A percentile compares a stretch with the other conserved stretches of the same genome.
Conservation (phyloP, 2,329 filamentous ascomycete species). For the Aaosphaeria pasadenensis region DNA sequence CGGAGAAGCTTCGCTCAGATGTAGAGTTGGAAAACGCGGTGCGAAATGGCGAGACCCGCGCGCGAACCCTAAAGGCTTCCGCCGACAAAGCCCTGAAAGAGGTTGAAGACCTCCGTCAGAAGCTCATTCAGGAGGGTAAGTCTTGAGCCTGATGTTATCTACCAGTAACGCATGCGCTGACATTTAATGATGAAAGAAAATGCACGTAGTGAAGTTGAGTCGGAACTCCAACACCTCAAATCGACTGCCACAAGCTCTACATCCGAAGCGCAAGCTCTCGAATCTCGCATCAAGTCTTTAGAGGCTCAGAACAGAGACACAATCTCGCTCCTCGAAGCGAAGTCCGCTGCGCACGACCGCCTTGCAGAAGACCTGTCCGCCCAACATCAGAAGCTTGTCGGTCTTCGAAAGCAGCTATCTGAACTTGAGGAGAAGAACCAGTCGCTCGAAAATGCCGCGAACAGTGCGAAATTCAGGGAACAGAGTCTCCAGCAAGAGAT, state of each 20-base stretch:
- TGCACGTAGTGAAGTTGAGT: conserved; percentile 70
- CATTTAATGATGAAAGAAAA: conserved; percentile 59
- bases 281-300: conserved; percentile 78
- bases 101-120: conserved; percentile 74
- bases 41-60: conserved; percentile 76
- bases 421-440: conserved; percentile 81
- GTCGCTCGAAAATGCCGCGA: conserved; percentile 73
- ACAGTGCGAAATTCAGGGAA: conserved; percentile 83
- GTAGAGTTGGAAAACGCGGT: conserved; percentile 93
- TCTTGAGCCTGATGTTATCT: conserved; percentile 3
- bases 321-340: conserved; percentile 82
- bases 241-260: conserved; percentile 70
- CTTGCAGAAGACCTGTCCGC: conserved; percentile 82
- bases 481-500: conserved; percentile 88
- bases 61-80: conserved; percentile 75
- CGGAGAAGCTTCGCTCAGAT: conserved; percentile 84
- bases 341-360: conserved; percentile 80
- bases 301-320: conserved; percentile 93
- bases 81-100: conserved; percentile 83
- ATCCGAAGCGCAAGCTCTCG: conserved; percentile 71
- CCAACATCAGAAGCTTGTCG: conserved; percentile 84
- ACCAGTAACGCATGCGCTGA: not conserved
- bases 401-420: conserved; percentile 78
- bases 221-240: conserved; percentile 75
- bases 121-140: conserved; percentile 79